Conservation (phyloP, 345 rosid genomes). For the Syzygium aqueum region DNA sequence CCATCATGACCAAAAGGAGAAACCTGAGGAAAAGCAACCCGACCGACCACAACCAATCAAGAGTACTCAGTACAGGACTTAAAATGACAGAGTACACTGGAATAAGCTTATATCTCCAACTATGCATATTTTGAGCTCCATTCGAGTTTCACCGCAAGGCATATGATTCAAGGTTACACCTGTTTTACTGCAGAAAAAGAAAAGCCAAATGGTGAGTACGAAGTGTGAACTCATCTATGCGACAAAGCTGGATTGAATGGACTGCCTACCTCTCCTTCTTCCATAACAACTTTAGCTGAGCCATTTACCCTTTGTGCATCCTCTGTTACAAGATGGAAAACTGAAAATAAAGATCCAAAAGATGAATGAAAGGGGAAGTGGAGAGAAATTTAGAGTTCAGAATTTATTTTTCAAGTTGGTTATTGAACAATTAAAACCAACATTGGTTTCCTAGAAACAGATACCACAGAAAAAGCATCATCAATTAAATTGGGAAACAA, state of each 20-base stretch:
- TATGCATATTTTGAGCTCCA: neutral
- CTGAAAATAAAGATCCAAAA: neutral
- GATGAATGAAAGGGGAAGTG: neutral
- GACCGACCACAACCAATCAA: neutral
- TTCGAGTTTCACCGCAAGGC: neutral
- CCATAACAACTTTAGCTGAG: conserved; percentile 11
- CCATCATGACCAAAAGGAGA: neutral
- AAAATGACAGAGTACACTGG: neutral
- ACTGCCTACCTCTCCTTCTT: conserved; percentile 11
- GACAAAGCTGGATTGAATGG: neutral
- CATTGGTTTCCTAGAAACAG: neutral
- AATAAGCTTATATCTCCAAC: neutral
- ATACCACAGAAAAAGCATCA: neutral
- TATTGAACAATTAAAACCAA: neutral
- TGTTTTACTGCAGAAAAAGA: conserved; percentile 1
- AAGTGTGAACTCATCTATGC: neutral
- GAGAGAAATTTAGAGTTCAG: neutral
- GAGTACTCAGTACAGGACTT: neutral
- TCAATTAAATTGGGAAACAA: neutral
- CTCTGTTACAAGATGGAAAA: conserved; percentile 10
- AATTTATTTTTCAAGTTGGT: neutral
- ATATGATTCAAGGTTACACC: neutral
- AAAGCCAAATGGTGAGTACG: neutral
- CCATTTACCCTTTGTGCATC: conserved; percentile 17
- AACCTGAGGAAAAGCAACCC: neutral